phyloP scores from a whole-genome alignment of 2,329 filamentous ascomycete genomes.

The Ophiocordyceps sinensis region DNA sequence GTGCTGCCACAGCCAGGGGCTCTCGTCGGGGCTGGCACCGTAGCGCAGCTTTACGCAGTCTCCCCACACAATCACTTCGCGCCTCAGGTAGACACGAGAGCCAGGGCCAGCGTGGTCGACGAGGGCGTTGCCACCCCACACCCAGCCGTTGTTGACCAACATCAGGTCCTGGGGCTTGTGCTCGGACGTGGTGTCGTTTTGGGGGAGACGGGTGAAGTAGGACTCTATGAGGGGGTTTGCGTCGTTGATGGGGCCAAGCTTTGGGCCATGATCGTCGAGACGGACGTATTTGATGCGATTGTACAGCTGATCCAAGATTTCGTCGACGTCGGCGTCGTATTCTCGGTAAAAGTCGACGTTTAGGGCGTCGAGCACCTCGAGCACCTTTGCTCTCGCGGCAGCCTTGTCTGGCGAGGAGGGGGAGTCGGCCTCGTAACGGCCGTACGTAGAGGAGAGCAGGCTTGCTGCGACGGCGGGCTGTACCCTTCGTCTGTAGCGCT shows the following conservation, averaged over 20 bases:
- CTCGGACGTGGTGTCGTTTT: slow-evolving; percentile 63
- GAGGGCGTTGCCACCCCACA: slow-evolving; percentile 93
- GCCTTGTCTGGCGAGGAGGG: slow-evolving; percentile 29
- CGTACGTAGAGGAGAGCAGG: slow-evolving; percentile 26
- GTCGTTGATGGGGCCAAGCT: slow-evolving; percentile 62
- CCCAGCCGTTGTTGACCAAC: slow-evolving; percentile 93
- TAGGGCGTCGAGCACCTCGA: slow-evolving; percentile 60
- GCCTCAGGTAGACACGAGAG: slow-evolving; percentile 83
- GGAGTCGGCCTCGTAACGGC: slow-evolving; percentile 43
- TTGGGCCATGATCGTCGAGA: slow-evolving; percentile 83
- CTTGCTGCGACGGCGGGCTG: slow-evolving; percentile 57
- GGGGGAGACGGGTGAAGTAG: slow-evolving; percentile 83
- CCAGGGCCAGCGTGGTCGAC: slow-evolving; percentile 83
- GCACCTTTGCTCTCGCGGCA: slow-evolving; percentile 39
- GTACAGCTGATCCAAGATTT: slow-evolving; percentile 80
- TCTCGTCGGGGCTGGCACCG: slow-evolving; percentile 65
- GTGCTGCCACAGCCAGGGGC: slow-evolving; percentile 85
- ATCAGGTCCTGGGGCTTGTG: slow-evolving; percentile 65
- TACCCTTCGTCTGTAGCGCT: slow-evolving; percentile 59
- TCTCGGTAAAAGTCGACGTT: slow-evolving; percentile 86
- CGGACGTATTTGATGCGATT: slow-evolving; percentile 92
- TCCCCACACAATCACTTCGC: slow-evolving; percentile 96
- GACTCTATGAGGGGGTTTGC: slow-evolving; percentile 76
- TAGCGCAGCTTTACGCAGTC: slow-evolving; percentile 97
- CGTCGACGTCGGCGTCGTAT: slow-evolving; percentile 70